phyloP scores from a whole-genome alignment of 2,329 filamentous ascomycete genomes.

The Claviceps pazoutovae region DNA sequence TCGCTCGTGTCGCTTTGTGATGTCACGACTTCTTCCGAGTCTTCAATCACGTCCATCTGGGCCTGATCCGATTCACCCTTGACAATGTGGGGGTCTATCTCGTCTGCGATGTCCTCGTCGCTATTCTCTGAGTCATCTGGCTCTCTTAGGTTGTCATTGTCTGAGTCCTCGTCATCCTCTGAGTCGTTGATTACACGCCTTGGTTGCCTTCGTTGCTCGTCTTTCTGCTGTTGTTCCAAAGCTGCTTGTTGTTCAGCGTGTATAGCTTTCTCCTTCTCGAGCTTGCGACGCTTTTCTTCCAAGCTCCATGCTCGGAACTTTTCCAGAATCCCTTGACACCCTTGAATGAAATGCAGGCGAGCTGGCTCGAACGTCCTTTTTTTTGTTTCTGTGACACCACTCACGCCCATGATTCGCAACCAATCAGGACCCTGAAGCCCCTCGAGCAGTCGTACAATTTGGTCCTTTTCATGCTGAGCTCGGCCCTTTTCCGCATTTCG shows the following conservation, averaged over 20 bases:
- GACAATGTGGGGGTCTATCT: slow-evolving; percentile 6
- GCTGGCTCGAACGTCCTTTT: slow-evolving; percentile 81
- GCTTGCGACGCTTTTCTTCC: slow-evolving; percentile 73
- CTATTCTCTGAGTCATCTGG: slow-evolving; percentile 15
- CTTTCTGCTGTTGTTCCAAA: slow-evolving; percentile 23
- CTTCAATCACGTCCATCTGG: slow-evolving; percentile 21
- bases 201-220: slow-evolving; percentile 10
- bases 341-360: slow-evolving; percentile 68
- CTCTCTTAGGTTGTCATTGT: slow-evolving; percentile 3
- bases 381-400: slow-evolving; percentile 67
- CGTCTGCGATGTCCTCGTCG: slow-evolving; percentile 19
- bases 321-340: slow-evolving; percentile 66
- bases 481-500: slow-evolving; percentile 50
- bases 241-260: slow-evolving; percentile 8
- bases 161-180: slow-evolving; percentile 22
- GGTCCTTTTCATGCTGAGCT: slow-evolving; percentile 53
- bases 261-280: slow-evolving; percentile 52
- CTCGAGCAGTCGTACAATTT: slow-evolving; percentile 54
- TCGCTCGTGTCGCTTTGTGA: slow-evolving; percentile 45
- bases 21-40: slow-evolving; percentile 8
- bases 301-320: slow-evolving; percentile 83
- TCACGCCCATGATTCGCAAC: slow-evolving; percentile 84
- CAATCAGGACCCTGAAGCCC: slow-evolving; percentile 85
- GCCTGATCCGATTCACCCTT: slow-evolving; percentile 7
- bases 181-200: slow-evolving; percentile 16